phyloP scores from a whole-genome alignment of 2,329 filamentous ascomycete genomes.

The Teratosphaeriaceae sp. region DNA sequence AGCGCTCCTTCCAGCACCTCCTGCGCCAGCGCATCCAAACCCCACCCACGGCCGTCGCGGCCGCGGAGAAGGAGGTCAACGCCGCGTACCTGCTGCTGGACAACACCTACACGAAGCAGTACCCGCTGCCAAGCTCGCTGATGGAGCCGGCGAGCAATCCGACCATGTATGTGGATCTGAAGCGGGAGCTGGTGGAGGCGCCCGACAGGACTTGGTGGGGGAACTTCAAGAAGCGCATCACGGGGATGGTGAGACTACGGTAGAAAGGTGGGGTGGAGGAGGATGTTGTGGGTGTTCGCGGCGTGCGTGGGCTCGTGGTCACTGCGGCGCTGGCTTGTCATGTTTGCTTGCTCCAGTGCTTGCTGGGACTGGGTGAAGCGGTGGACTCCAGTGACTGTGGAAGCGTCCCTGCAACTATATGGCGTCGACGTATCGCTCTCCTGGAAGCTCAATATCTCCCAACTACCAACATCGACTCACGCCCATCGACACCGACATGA shows the following conservation, averaged over 20 bases:
- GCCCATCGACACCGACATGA: too few relatives aligned
- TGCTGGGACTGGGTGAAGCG: too few relatives aligned
- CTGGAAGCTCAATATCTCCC: too few relatives aligned
- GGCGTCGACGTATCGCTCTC: too few relatives aligned
- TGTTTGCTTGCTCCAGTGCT: too few relatives aligned
- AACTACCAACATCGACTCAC: too few relatives aligned
- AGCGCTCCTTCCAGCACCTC: slow-evolving; percentile 38
- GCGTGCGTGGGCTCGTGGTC: background rate
- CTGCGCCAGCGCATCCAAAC: slow-evolving; percentile 35
- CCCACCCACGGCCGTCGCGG: slow-evolving; percentile 2
- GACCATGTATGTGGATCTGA: slow-evolving; percentile 46
- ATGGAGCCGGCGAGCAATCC: slow-evolving; percentile 46
- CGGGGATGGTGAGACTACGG: slow-evolving; percentile 41
- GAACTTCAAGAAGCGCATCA: slow-evolving; percentile 40
- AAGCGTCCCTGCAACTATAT: too few relatives aligned
- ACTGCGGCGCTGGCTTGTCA: too few relatives aligned
- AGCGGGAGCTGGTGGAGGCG: slow-evolving; percentile 48
- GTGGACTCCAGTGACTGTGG: too few relatives aligned
- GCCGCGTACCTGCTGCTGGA: slow-evolving; percentile 56
- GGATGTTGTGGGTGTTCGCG: background rate
- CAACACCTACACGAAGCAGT: slow-evolving; percentile 48
- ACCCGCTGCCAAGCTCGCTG: slow-evolving; percentile 41
- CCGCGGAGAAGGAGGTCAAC: slow-evolving; percentile 46
- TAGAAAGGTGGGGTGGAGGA: slow-evolving; percentile 16
- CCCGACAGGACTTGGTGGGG: slow-evolving; percentile 43